Evolutionary conservation across 176 grass and related monocot species (phyloP).

Genomic region (Oryza longistaminata): DNA sequence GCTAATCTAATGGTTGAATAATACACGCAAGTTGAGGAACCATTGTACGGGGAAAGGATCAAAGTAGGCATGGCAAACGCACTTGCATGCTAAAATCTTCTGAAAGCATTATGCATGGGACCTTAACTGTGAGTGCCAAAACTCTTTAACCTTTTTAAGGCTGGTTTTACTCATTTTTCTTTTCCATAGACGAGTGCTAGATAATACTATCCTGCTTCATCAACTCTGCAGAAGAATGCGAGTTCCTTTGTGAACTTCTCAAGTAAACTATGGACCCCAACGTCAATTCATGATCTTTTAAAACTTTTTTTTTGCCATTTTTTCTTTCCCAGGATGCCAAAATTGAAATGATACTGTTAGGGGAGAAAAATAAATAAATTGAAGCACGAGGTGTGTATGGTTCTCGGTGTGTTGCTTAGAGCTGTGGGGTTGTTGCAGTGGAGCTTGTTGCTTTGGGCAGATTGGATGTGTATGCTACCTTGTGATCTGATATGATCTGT

Average conservation of each 20-base stretch:
- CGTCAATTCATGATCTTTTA: conserved; percentile 26
- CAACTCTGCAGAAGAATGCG: not conserved
- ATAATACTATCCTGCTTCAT: not conserved
- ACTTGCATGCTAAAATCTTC: not conserved
- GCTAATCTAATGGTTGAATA: not conserved
- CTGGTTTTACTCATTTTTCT: not conserved
- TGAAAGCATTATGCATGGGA: conserved; percentile 35
- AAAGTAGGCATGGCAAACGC: not conserved
- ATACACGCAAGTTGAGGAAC: not conserved
- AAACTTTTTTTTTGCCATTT: not conserved
- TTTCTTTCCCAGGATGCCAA: not conserved
- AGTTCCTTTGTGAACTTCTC: conserved; percentile 49
- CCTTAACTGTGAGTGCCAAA: conserved; percentile 22
- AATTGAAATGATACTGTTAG: conserved; percentile 17
- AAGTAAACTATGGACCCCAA: conserved; percentile 39
- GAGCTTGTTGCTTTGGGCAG: conserved; percentile 38
- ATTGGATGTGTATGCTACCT: conserved; percentile 36
- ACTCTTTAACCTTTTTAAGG: not conserved
- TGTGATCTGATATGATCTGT: conserved; percentile 31
- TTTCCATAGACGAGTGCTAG: not conserved
- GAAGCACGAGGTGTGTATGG: not conserved
- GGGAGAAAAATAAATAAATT: too few species aligned
- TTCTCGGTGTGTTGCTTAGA: conserved; percentile 33
- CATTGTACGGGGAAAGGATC: not conserved
- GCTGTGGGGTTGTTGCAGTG: conserved; percentile 41